phyloP scores from a whole-genome alignment of 164 flowering plant species.

The Tinospora cordifolia region DNA sequence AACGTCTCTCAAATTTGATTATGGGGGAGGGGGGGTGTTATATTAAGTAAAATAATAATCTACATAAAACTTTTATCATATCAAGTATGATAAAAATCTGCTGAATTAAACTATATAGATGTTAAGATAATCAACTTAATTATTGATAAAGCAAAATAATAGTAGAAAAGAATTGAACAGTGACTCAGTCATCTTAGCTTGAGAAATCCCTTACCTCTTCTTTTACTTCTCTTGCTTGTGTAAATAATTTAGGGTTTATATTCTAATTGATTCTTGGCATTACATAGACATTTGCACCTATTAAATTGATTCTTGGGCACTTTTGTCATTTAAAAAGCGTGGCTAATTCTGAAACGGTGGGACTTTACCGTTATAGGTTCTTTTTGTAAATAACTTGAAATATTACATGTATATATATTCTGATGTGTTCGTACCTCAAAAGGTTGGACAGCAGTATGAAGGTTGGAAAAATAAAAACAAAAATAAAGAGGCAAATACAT shows the following conservation, averaged over 20 bases:
- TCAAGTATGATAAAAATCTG: no score
- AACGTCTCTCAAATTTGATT: no score
- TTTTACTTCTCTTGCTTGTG: neutral
- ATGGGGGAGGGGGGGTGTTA: no score
- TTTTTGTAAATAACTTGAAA: neutral
- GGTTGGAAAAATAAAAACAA: neutral
- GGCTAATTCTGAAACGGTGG: neutral
- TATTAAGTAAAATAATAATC: no score
- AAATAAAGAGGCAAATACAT: neutral
- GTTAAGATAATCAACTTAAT: no score
- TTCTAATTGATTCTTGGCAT: no score
- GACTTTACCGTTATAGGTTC: neutral
- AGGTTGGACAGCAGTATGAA: no score
- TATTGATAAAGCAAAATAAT: no score
- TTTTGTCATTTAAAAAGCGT: neutral
- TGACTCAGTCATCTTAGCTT: neutral
- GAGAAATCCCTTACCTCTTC: neutral
- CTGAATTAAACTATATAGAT: no score
- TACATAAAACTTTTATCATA: no score
- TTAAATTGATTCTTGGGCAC: neutral
- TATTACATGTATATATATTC: neutral
- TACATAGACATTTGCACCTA: no score
- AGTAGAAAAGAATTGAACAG: no score
- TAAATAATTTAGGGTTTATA: neutral
- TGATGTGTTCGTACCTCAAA: neutral